Base-by-base conservation (phyloP, 805 yeast species). In the Cyberlindnera japonica region DNA sequence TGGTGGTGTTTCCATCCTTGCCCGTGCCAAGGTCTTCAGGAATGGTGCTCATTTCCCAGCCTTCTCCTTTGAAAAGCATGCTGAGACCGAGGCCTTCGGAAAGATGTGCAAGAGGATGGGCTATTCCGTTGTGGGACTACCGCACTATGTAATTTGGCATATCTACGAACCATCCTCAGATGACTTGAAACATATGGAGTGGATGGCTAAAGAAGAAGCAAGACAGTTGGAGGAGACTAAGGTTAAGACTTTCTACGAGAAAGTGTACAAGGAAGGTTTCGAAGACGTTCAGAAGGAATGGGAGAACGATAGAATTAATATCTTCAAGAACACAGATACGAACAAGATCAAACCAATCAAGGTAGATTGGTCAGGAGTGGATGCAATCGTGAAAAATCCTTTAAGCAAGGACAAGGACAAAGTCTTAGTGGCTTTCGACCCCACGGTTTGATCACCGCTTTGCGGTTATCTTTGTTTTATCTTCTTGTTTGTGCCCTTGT, bases 1-100 rank as follows among this genome's bases (percentile, higher is more conserved):
- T 53, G 99, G 99, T 21, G 99, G 99, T 50, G 99, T 91, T 33
- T 87, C 96, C 1, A 89, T 93, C 49, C 69, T 91, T 48, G 77
- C 95, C 37, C 85, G 86, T 61, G 97, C 97, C 3, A 71, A 71
- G 37, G 96, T 91, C 3, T 91, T 93, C 70, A 72, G 89, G 50
- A 67, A 75, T n/a, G 99, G 99, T 7, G 80, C 93, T 2, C 95
- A 88, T 63, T 91, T 90, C 75, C 98, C 99, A 7, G 98, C 96
- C 0, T 91, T 91, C 59, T 86, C 96, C 26, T 91, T 89, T 62
- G 86, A 87, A 62, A 88, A 87, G 55, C 99, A 91, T 60, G 99
- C 98, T 2, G 99, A 91, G 63, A 91, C 99, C 3, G 99, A 91
- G 64, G 98, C 96, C 0, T 91, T 93, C 63, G 99, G 96, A 38